Evolutionary conservation across 768 basidiomycete species (phyloP).

Genomic region (Leccinum subgranulosum): DNA sequence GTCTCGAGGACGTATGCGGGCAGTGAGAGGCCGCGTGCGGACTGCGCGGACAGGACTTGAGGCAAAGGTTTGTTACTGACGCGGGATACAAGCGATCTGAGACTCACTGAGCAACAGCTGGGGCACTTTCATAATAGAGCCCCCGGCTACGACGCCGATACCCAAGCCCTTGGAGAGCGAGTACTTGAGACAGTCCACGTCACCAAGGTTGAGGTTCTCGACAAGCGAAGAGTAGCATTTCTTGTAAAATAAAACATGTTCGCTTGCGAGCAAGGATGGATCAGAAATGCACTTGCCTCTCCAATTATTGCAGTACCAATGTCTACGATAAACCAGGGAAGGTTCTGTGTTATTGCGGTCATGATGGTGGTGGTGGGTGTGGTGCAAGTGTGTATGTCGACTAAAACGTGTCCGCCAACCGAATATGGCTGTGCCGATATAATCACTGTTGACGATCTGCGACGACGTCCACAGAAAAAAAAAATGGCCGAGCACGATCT

Average conservation of each 20-base stretch:
- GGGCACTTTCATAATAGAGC: conserved; percentile 94
- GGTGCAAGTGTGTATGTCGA: conserved; percentile 6
- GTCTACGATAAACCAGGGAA: conserved; percentile 84
- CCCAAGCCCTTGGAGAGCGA: conserved; percentile 91
- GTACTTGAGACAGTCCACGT: conserved; percentile 86
- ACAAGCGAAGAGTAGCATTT: conserved; percentile 90
- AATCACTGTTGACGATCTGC: conserved; percentile 6
- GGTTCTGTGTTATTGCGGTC: conserved; percentile 74
- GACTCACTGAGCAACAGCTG: conserved; percentile 80
- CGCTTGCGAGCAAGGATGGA: not conserved
- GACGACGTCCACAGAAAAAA: conserved; percentile 5
- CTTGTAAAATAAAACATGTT: conserved; percentile 38
- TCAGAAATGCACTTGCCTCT: conserved; percentile 43
- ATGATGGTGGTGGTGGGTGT: conserved; percentile 37
- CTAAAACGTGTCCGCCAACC: not conserved
- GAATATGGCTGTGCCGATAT: conserved; percentile 24
- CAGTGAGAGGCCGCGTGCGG: conserved; percentile 85
- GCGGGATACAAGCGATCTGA: not conserved
- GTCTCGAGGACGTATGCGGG: conserved; percentile 90
- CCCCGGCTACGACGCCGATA: conserved; percentile 87
- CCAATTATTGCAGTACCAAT: conserved; percentile 82
- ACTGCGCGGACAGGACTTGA: conserved; percentile 65
- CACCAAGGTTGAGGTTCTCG: conserved; percentile 74
- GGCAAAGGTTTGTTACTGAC: not conserved
- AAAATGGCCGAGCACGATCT: conserved; percentile 88